A percentile compares a stretch with the other conserved stretches of the same genome.
Evolutionary conservation across 2,329 filamentous ascomycete genomes (phyloP).

Genomic region (Sarocladiaceae sp.): DNA sequence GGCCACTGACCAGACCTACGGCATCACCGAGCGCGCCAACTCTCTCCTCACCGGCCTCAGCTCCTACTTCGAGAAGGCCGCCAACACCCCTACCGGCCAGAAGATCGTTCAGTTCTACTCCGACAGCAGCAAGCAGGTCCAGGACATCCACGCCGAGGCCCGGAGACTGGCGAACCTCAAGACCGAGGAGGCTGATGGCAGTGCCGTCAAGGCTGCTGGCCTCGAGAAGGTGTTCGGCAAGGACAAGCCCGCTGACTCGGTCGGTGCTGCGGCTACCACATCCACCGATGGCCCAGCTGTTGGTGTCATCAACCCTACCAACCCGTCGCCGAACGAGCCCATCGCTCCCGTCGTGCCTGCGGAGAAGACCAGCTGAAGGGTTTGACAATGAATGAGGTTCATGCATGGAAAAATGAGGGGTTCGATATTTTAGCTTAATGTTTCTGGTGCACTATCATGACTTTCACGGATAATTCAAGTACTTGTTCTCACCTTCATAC

Average conservation of each 20-base stretch:
- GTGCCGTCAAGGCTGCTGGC: constrained; percentile 55
- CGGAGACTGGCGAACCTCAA: constrained; percentile 84
- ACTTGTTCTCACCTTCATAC: constrained; percentile 12
- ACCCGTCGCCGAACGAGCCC: constrained; percentile 9
- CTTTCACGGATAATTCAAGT: background rate
- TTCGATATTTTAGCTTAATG: background rate
- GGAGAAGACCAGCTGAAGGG: constrained; percentile 11
- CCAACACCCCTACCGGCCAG: constrained; percentile 81
- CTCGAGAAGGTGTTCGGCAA: constrained; percentile 55
- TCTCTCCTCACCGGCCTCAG: constrained; percentile 60
- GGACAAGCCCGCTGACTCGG: constrained; percentile 33
- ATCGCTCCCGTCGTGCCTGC: background rate
- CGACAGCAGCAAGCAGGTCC: constrained; percentile 78
- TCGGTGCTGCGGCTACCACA: constrained; percentile 26
- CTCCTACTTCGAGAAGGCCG: constrained; percentile 94
- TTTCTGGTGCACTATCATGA: background rate
- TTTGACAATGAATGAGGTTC: too few species aligned
- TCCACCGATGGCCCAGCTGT: constrained; percentile 15
- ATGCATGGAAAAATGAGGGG: too few species aligned
- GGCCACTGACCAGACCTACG: constrained; percentile 79
- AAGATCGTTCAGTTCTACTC: constrained; percentile 86
- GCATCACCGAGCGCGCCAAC: constrained; percentile 69
- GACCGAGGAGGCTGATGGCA: constrained; percentile 58
- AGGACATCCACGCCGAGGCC: constrained; percentile 91
- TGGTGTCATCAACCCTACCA: constrained; percentile 10